Conservation (phyloP, 257 asterid species). For the Salvia hispanica region DNA sequence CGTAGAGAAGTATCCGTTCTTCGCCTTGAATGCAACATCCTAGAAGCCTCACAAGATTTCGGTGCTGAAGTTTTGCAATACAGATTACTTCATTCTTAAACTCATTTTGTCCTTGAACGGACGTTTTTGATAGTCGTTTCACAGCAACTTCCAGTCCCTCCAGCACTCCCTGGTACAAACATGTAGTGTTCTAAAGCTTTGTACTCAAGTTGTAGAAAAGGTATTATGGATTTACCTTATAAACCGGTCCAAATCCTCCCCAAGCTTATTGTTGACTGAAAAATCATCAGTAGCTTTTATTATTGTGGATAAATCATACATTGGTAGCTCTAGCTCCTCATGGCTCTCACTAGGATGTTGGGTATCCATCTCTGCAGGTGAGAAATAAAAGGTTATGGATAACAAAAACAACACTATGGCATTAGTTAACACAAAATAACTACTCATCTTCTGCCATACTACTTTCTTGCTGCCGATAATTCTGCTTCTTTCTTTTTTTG, state of each 20-base stretch:
- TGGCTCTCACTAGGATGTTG: constrained; percentile 3
- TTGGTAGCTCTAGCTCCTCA: constrained; percentile 30
- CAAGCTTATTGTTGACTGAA: constrained; percentile 28
- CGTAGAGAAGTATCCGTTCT: constrained; percentile 41
- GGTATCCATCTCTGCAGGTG: background rate
- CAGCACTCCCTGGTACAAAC: constrained; percentile 38
- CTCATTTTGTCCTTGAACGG: constrained; percentile 39
- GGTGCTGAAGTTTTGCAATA: constrained; percentile 44
- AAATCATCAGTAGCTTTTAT: constrained; percentile 34
- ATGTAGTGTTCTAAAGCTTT: background rate
- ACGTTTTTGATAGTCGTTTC: constrained; percentile 48
- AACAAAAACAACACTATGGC: background rate
- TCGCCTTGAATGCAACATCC: constrained; percentile 41
- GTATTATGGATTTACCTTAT: constrained; percentile 22
- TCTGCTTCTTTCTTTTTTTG: background rate
- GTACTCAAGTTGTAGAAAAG: too few species aligned
- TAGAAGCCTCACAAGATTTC: constrained; percentile 41
- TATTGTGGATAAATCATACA: constrained; percentile 19
- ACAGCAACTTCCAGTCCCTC: constrained; percentile 57
- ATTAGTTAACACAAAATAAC: background rate
- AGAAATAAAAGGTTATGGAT: background rate
- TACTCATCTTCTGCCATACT: too few species aligned
- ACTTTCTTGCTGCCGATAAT: background rate
- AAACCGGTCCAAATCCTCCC: constrained; percentile 40
- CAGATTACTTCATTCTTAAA: too few species aligned